Base-by-base conservation (phyloP, 192 early-diverging fungal species). In the Polychytrium aggregatum region DNA sequence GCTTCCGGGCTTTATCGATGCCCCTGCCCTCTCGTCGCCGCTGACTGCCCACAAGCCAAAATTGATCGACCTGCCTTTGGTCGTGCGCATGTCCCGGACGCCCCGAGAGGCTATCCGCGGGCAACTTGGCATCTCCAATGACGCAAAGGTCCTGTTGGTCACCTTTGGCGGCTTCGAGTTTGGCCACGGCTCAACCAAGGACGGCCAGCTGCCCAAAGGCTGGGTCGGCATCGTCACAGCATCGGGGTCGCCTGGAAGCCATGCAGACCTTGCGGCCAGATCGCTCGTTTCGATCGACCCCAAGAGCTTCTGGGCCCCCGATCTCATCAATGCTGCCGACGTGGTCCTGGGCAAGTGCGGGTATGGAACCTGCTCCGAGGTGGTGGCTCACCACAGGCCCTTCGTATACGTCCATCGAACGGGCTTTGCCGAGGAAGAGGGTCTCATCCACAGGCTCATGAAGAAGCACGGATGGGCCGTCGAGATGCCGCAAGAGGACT, bases 291-390 rank as follows among this genome's bases (percentile, higher is more conserved):
- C 18, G 42, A 27, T 18, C 31, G 33, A 42, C 37, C 9, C 47
- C 1, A 31, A 48, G 21, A 56, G 16, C 9, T 37, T 39, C 10
- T 70, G 56, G 39, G 55, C 72, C 42, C 73, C 73, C 13, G 69
- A 76, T 52, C 36, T 72, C n/a, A 38, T 76, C 35, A 48, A 63
- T 34, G 67, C 64, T 22, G 54, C 43, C 10, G 73, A 76, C 41
- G 63, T 63, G 3, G 69, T 72, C 1, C 52, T 69, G 13, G 68
- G 68, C 10, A 76, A 76, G 50, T 73, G 65, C 28, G 73, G 73
- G 10, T 76, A 76, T 37, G 68, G 67, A 3, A 72, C 63, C 8
- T 76, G 73, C 45, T 56, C 69, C n/a, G 73, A 76, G 47, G 63
- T 67, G 0, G 59, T 72, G 10, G 73, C 69, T 4, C 62, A 63